Percentiles rank a stretch among this genome's conserved stretches.
phyloP scores from a whole-genome alignment of 1,139 yeast species.

The Geotrichum carabidarum region DNA sequence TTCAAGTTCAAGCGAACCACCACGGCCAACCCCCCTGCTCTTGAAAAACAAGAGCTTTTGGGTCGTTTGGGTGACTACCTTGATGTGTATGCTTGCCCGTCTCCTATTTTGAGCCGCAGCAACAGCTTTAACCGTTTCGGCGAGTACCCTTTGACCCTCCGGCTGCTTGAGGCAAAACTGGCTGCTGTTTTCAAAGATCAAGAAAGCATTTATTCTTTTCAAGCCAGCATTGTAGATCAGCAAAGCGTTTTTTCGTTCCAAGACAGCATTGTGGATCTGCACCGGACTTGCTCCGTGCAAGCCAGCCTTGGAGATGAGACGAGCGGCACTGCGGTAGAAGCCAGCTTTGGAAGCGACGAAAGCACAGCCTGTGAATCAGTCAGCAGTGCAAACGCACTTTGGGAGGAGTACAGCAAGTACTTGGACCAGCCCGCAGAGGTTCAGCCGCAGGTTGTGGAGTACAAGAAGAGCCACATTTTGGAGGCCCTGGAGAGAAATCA shows the following conservation, averaged over 20 bases:
- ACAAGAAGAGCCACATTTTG: no score
- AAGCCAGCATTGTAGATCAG: no score
- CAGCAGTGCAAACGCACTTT: background rate
- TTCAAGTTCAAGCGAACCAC: no score
- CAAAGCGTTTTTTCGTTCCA: no score
- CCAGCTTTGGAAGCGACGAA: no score
- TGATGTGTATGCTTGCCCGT: background rate
- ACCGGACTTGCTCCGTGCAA: background rate
- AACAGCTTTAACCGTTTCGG: background rate
- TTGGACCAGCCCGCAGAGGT: no score
- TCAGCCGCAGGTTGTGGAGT: no score
- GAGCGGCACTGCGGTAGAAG: background rate
- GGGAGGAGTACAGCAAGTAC: slow-evolving; percentile 3
- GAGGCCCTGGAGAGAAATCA: no score
- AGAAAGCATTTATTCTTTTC: no score
- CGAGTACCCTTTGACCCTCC: background rate
- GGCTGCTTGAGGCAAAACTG: background rate
- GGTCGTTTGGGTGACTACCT: background rate
- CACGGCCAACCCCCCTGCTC: no score
- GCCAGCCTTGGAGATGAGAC: background rate
- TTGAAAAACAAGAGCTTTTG: background rate
- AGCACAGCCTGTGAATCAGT: no score
- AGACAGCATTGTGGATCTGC: background rate
- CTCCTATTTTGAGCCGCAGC: background rate
- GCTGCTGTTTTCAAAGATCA: no score